These are phyloP conservation scores for Chaetomium globosum DNA, from an alignment of 2,329 filamentous ascomycete species.

Conservation along the genomic window DNA sequence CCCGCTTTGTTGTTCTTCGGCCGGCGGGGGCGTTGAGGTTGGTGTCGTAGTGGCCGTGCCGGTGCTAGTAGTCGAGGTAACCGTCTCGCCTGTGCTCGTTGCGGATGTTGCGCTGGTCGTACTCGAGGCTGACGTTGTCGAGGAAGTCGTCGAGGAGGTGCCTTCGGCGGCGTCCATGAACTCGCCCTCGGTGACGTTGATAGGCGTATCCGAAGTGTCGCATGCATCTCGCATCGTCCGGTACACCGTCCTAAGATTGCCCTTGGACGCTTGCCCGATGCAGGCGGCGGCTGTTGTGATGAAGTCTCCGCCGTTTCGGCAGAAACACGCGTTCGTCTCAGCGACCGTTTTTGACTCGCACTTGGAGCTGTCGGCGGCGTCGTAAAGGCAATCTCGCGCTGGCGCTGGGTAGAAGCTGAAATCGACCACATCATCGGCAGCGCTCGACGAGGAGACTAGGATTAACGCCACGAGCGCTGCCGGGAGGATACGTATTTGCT, in stretches of 20 bases:
- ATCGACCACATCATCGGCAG: constrained; percentile 43
- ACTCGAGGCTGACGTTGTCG: constrained; percentile 29
- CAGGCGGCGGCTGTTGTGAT: constrained; percentile 52
- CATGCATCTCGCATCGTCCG: constrained; percentile 50
- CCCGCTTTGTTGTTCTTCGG: constrained; percentile 9
- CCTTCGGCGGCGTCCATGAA: constrained; percentile 45
- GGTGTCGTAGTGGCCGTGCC: constrained; percentile 26
- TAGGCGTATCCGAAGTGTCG: constrained; percentile 47
- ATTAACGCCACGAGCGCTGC: constrained; percentile 39
- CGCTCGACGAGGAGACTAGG: constrained; percentile 32
- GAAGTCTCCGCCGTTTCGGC: constrained; percentile 54
- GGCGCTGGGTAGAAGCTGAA: constrained; percentile 49
- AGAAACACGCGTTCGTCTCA: constrained; percentile 54
- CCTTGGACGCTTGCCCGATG: constrained; percentile 44
- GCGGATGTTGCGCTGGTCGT: constrained; percentile 25
- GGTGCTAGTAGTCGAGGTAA: constrained; percentile 27
- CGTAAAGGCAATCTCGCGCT: constrained; percentile 50
- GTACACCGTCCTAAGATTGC: constrained; percentile 50
- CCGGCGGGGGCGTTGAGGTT: constrained; percentile 16
- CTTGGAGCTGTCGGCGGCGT: constrained; percentile 44
- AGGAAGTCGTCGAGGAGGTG: constrained; percentile 11
- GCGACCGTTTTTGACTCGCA: constrained; percentile 48
- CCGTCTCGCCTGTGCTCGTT: constrained; percentile 24
- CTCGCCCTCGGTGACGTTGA: constrained; percentile 47
- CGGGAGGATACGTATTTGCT: constrained; percentile 26